Percentiles rank a stretch among this genome's conserved stretches.
These are phyloP conservation scores for Selenicereus undatus DNA, from an alignment of 148 eudicot species.

Conservation along the genomic window DNA sequence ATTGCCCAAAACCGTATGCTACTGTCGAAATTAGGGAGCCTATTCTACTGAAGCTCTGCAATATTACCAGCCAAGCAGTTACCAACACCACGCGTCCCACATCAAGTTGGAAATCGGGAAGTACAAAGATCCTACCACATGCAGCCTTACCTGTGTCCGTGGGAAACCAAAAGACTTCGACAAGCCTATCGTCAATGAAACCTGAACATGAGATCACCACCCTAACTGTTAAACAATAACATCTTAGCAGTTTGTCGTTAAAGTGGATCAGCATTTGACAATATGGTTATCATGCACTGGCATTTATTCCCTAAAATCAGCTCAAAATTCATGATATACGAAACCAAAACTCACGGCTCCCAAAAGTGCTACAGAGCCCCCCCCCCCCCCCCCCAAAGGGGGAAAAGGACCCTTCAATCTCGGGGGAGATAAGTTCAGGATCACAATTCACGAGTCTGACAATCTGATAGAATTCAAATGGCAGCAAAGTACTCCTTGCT, in stretches of 20 bases:
- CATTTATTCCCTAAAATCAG: slow-evolving; percentile 18
- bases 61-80: no score
- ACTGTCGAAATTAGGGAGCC: no score
- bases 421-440: neutral
- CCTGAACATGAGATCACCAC: no score
- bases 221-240: no score
- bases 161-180: no score
- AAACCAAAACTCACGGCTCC: slow-evolving; percentile 12
- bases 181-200: no score
- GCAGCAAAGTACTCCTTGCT: slow-evolving; percentile 95
- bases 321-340: slow-evolving; percentile 17
- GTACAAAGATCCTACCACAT: no score
- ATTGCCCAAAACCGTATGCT: no score
- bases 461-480: slow-evolving; percentile 31
- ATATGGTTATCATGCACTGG: neutral
- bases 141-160: no score
- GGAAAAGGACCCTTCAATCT: neutral
- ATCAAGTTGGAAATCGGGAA: no score
- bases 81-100: no score
- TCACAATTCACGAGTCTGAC: neutral
- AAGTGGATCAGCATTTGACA: neutral
- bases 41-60: no score
- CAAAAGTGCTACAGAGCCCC: slow-evolving; percentile 3
- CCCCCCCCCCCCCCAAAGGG: neutral
- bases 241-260: neutral